phyloP scores from a whole-genome alignment of 2,329 filamentous ascomycete species.

The Cladorrhinum sp. region DNA sequence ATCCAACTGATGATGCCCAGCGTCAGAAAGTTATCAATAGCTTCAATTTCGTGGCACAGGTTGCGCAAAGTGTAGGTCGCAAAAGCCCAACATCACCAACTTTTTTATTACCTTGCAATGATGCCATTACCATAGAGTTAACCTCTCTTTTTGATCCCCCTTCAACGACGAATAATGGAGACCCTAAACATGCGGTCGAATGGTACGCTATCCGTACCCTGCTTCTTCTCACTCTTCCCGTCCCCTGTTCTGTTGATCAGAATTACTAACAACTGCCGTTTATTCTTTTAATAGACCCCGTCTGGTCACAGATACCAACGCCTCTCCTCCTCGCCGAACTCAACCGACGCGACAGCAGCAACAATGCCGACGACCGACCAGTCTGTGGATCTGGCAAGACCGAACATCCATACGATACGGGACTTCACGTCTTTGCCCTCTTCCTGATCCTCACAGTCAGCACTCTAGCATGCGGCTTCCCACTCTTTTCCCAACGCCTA shows the following conservation, averaged over 20 bases:
- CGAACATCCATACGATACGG: constrained; percentile 59
- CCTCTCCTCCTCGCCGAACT: constrained; percentile 52
- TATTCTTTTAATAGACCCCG: constrained; percentile 30
- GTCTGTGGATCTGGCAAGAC: constrained; percentile 51
- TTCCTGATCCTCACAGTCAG: constrained; percentile 63
- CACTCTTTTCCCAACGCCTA: constrained; percentile 59
- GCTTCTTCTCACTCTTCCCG: background rate
- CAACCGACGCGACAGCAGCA: constrained; percentile 39
- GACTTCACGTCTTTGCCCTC: constrained; percentile 65
- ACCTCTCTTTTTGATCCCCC: background rate
- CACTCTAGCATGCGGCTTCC: constrained; percentile 64
- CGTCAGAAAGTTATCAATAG: background rate
- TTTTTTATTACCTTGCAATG: background rate
- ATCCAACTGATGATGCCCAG: background rate
- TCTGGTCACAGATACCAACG: constrained; percentile 52
- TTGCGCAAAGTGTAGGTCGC: background rate
- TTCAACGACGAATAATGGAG: background rate
- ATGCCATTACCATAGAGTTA: background rate
- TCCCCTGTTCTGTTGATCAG: background rate
- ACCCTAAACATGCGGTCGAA: background rate
- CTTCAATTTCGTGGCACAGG: background rate
- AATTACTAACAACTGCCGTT: background rate
- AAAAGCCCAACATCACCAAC: background rate
- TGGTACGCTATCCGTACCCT: background rate
- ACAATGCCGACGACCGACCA: constrained; percentile 37